These are phyloP conservation scores for Calocybe gambosa DNA, from an alignment of 1,284 basidiomycete species.

Conservation along the genomic window DNA sequence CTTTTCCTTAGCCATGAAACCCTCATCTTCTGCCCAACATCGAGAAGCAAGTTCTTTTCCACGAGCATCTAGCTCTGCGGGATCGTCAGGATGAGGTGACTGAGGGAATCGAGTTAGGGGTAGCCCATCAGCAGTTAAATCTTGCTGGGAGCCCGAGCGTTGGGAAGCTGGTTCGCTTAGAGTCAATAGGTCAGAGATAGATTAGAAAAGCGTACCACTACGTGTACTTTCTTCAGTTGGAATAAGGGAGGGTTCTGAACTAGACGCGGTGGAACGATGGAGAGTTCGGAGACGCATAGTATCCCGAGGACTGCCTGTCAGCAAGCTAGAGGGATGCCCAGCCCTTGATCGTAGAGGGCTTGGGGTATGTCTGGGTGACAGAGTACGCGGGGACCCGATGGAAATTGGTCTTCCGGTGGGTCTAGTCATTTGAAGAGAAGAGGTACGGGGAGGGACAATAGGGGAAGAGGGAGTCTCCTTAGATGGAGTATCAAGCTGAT, in stretches of 20 bases:
- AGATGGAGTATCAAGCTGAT: conserved; percentile 22
- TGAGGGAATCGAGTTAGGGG: conserved; percentile 36
- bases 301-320: conserved; percentile 33
- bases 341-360: conserved; percentile 35
- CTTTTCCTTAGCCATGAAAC: conserved; percentile 82
- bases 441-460: conserved; percentile 50
- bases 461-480: conserved; percentile 26
- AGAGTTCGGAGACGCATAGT: conserved; percentile 48
- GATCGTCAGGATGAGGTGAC: conserved; percentile 42
- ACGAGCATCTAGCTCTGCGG: conserved; percentile 54
- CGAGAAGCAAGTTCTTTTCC: conserved; percentile 71
- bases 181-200: not conserved
- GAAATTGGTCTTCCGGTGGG: conserved; percentile 32
- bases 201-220: conserved; percentile 34
- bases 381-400: conserved; percentile 25
- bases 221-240: conserved; percentile 42
- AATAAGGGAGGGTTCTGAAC: conserved; percentile 71
- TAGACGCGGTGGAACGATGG: conserved; percentile 65
- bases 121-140: conserved; percentile 44
- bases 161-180: conserved; percentile 15
- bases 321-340: conserved; percentile 29
- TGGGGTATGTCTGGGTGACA: conserved; percentile 28
- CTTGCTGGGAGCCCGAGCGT: conserved; percentile 43
- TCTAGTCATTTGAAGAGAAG: conserved; percentile 47
- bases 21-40: conserved; percentile 86